Evolutionary conservation across 192 early-diverging fungal genomes (phyloP), one percentile per base, ranked within the genome.

Genomic region (Linderina pennispora): DNA sequence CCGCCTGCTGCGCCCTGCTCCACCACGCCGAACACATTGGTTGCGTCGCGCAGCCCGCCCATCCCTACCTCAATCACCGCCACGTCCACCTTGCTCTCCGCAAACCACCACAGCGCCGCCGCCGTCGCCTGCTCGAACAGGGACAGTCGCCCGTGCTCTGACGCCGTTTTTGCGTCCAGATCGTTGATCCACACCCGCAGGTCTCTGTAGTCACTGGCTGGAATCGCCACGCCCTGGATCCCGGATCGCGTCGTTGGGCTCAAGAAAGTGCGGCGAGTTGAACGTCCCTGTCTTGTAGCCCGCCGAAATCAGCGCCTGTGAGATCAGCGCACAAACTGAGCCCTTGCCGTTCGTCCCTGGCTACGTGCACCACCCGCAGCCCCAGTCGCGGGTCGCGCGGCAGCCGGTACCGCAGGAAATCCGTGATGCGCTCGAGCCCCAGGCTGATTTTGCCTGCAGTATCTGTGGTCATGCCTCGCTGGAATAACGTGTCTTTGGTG

Each of bases 291-390:
- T 52, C 16, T 35, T 54, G 48, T 71, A 71, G n/a, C 67, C 56
- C 1, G 48, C 67, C 14, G 67, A 43, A 11, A 43, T 36, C 40
- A 62, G 44, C 6, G 55, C 67, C 28, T 58, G 51, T 3, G 67
- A 54, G 22, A 71, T 40, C 23, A 83, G 66, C 5, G 89, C 79
- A 50, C 82, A 83, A 5, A 88, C 78, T 0, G 85, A 89, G 10
- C 91, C 91, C 58, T 93, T 93, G 36, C 91, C 91, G 53, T 93
- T 93, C 1, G 91, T 93, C 14, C 91, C 91, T n/a, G 8, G 87
- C 87, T 1, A 93, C 85, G 58, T 93, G 91, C 18, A 93, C 67
- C n/a, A 78, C 62, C 15, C 57, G 45, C 46, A 78, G 64, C 13
- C 45, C 51, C 21, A 38, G 19, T 10, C 85, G 70, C 1, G 86